phyloP scores from a whole-genome alignment of 495 filamentous ascomycete species.

The Aeminium ludgeri region DNA sequence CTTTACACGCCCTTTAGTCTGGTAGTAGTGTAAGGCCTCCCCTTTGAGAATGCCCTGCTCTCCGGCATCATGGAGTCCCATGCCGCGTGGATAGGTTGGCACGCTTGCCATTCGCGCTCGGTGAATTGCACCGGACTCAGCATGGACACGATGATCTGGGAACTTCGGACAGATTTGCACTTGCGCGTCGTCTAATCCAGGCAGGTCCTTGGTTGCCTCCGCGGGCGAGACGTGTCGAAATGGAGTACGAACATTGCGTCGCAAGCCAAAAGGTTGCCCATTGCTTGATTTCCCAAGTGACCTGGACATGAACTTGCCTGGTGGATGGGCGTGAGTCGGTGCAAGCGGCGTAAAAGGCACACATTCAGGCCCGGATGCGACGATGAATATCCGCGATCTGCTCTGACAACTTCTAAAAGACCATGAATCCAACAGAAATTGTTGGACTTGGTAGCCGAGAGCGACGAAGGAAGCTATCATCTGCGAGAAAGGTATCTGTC shows the following conservation, averaged over 20 bases:
- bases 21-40: conserved; percentile 21
- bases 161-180: conserved; percentile 35
- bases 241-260: conserved; percentile 34
- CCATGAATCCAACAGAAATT: conserved; percentile 50
- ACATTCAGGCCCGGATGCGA: conserved; percentile 45
- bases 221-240: conserved; percentile 36
- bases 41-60: conserved; percentile 21
- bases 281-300: conserved; percentile 44
- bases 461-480: conserved; percentile 51
- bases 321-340: conserved; percentile 42
- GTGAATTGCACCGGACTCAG: conserved; percentile 10
- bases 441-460: conserved; percentile 53
- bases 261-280: conserved; percentile 37
- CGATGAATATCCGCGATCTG: conserved; percentile 47
- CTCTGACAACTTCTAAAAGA: conserved; percentile 45
- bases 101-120: conserved; percentile 24
- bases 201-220: conserved; percentile 41
- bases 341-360: conserved; percentile 35
- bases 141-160: conserved; percentile 44
- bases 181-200: conserved; percentile 38
- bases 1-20: conserved; percentile 5
- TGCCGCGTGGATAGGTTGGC: conserved; percentile 19
- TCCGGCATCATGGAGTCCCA: conserved; percentile 19
- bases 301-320: conserved; percentile 8
- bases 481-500: conserved; percentile 47